Percentiles rank a stretch among this genome's conserved stretches.
These are phyloP conservation scores for Avena sativa DNA, from an alignment of 176 grass and related monocot genomes.

Conservation along the genomic window DNA sequence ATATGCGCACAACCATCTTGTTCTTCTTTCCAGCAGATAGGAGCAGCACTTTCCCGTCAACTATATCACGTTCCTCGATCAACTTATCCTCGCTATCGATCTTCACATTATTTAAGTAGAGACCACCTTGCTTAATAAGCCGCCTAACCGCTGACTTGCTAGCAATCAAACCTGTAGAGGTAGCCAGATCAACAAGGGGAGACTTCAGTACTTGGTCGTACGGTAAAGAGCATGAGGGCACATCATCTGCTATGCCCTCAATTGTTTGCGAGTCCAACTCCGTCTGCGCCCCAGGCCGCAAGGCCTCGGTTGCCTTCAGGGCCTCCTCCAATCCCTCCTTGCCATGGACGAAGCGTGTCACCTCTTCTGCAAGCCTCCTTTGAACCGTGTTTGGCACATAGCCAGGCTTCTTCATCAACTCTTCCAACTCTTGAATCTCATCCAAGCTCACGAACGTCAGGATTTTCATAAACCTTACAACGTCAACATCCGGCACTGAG, in stretches of 20 bases:
- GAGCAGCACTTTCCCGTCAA: conserved; percentile 79
- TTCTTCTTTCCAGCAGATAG: conserved; percentile 98
- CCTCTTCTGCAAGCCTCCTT: conserved; percentile 88
- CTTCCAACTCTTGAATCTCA: conserved; percentile 81
- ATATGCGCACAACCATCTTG: conserved; percentile 94
- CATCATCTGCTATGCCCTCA: conserved; percentile 87
- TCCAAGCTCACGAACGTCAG: conserved; percentile 80
- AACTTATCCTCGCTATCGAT: conserved; percentile 72
- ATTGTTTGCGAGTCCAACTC: conserved; percentile 73
- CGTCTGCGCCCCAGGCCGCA: conserved; percentile 77
- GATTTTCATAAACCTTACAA: conserved; percentile 80
- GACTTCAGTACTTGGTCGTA: conserved; percentile 83
- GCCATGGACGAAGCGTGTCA: conserved; percentile 89
- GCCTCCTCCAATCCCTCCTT: conserved; percentile 83
- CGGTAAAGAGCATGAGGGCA: conserved; percentile 74
- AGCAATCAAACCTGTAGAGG: conserved; percentile 75
- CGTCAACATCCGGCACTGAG: conserved; percentile 76
- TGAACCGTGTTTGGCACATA: conserved; percentile 83
- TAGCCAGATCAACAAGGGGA: conserved; percentile 84
- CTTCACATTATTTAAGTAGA: conserved; percentile 85
- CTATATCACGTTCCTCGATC: conserved; percentile 69
- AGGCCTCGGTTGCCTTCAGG: conserved; percentile 81
- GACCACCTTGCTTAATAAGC: conserved; percentile 89
- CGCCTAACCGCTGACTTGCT: conserved; percentile 72
- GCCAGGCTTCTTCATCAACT: conserved; percentile 74